These are phyloP conservation scores for Clonostachys rhizophaga DNA, from an alignment of 2,329 filamentous ascomycete genomes.

Conservation along the genomic window DNA sequence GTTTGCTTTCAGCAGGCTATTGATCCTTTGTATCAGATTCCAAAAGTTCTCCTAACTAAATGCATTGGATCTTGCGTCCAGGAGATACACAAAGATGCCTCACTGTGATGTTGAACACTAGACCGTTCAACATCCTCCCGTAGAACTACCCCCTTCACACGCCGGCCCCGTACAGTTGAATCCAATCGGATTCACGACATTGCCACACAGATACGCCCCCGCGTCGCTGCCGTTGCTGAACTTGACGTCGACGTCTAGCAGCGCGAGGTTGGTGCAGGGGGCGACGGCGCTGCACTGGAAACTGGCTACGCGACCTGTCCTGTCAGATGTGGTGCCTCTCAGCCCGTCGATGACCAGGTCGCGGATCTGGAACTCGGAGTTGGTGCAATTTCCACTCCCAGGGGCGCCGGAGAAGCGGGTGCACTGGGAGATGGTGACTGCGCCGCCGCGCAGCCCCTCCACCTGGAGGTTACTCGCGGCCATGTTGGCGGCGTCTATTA, in stretches of 20 bases:
- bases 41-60: too few relatives aligned
- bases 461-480: constrained; percentile 3
- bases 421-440: constrained; percentile 11
- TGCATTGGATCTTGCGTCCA: too few relatives aligned
- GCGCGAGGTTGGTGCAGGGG: neutral
- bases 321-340: neutral
- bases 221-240: neutral
- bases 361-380: constrained; percentile 9
- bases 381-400: constrained; percentile 11
- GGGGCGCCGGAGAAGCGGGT: constrained; percentile 14
- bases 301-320: neutral
- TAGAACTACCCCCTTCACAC: neutral
- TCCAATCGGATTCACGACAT: neutral
- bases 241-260: neutral
- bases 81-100: too few relatives aligned
- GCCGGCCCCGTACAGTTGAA: neutral
- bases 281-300: neutral
- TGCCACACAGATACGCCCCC: neutral
- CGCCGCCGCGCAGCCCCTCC: constrained; percentile 8
- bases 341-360: constrained; percentile 8
- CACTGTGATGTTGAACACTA: too few relatives aligned
- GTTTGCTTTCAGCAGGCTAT: too few relatives aligned
- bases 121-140: neutral
- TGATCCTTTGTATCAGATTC: too few relatives aligned
- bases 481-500: neutral